Conservation (phyloP, 768 basidiomycete species). For the Crucibulum laeve region DNA sequence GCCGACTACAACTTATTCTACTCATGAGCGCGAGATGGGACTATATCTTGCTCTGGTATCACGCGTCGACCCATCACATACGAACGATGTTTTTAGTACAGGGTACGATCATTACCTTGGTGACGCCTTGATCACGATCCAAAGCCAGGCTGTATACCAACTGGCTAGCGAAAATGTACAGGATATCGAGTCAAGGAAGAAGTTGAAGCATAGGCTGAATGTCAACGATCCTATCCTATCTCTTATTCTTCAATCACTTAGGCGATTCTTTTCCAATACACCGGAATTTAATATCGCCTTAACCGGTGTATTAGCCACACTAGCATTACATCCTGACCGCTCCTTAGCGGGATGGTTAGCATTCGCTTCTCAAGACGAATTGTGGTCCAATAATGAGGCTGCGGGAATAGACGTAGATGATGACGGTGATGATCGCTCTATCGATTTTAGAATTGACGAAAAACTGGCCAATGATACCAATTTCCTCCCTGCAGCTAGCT, state of each 20-base stretch:
- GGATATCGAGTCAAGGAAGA: conserved; percentile 33
- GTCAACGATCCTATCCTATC: conserved; percentile 75
- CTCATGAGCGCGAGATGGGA: conserved; percentile 80
- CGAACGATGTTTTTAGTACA: conserved; percentile 73
- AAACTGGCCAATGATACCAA: conserved; percentile 54
- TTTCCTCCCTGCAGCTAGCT: conserved; percentile 57
- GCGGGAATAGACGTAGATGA: conserved; percentile 23
- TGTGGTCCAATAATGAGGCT: not conserved
- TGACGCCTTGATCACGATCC: conserved; percentile 68
- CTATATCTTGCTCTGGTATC: conserved; percentile 77
- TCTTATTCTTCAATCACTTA: conserved; percentile 62
- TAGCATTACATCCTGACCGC: conserved; percentile 83
- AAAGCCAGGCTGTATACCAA: conserved; percentile 58
- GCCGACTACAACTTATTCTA: conserved; percentile 72
- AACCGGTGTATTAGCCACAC: conserved; percentile 73
- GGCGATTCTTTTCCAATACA: conserved; percentile 80
- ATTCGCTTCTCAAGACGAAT: conserved; percentile 45
- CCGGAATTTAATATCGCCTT: conserved; percentile 87
- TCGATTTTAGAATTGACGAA: conserved; percentile 72
- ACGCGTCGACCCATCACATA: conserved; percentile 69
- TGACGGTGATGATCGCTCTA: conserved; percentile 76
- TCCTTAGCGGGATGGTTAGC: conserved; percentile 89
- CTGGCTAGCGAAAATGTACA: conserved; percentile 33
- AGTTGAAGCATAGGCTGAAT: conserved; percentile 70
- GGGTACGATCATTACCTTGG: conserved; percentile 81